Conservation (phyloP, 306 rosid species). For the Acacia confusa region DNA sequence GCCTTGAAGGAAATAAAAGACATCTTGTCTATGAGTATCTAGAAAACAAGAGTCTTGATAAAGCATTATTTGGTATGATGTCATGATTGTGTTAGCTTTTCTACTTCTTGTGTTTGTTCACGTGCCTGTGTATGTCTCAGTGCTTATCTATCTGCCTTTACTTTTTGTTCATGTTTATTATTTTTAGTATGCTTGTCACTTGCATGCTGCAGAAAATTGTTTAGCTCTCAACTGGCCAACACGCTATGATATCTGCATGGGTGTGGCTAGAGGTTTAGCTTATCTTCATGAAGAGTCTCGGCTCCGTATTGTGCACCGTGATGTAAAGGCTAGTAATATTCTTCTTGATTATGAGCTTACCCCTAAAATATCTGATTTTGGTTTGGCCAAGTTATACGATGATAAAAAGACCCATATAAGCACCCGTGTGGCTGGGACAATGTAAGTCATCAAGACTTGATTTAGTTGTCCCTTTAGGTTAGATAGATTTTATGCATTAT, state of each 20-base stretch:
- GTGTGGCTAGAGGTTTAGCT: conserved; percentile 76
- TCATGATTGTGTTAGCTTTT: conserved; percentile 39
- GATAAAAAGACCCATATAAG: conserved; percentile 80
- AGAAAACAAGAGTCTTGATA: conserved; percentile 85
- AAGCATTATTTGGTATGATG: conserved; percentile 82
- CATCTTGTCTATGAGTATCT: conserved; percentile 84
- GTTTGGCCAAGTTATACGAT: conserved; percentile 78
- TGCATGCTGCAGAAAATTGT: conserved; percentile 43
- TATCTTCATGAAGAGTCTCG: conserved; percentile 81
- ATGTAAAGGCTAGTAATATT: conserved; percentile 84
- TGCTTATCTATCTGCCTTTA: not conserved
- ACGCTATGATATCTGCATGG: conserved; percentile 68
- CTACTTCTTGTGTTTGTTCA: not conserved
- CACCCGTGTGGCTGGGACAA: conserved; percentile 78
- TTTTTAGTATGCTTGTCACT: not conserved
- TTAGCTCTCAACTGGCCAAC: conserved; percentile 62
- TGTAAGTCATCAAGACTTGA: conserved; percentile 45
- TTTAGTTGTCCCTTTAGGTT: not conserved
- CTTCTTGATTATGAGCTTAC: conserved; percentile 60
- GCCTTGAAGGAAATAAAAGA: conserved; percentile 63
- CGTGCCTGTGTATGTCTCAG: not conserved
- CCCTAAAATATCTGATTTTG: conserved; percentile 85
- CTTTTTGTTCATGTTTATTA: not conserved
- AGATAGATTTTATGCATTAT: not conserved
- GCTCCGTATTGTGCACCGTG: conserved; percentile 75